Conservation (phyloP, 768 basidiomycete species). For the Serendipita indica region DNA sequence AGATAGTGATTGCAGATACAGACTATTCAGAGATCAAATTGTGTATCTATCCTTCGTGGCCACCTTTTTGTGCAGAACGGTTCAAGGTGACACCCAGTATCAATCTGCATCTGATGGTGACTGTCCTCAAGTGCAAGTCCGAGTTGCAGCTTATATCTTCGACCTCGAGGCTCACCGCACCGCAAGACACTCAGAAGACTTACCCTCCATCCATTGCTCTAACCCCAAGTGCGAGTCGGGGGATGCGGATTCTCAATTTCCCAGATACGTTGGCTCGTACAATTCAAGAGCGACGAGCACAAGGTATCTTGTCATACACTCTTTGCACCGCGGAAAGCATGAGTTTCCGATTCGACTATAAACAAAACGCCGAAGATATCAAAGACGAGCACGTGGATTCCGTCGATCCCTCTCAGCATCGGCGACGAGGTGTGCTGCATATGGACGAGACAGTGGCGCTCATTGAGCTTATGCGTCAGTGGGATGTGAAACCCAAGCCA, state of each 20-base stretch:
- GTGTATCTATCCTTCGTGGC: neutral
- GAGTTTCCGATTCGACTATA: neutral
- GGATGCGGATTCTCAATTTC: neutral
- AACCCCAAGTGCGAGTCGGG: neutral
- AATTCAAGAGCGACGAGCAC: neutral
- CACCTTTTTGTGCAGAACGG: neutral
- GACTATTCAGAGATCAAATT: neutral
- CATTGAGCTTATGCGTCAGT: neutral
- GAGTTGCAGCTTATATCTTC: neutral
- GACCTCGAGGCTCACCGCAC: neutral
- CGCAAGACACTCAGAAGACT: neutral
- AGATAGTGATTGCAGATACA: neutral
- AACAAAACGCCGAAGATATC: neutral
- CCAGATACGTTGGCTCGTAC: neutral
- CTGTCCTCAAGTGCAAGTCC: neutral
- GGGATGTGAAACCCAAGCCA: neutral
- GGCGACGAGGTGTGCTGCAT: neutral
- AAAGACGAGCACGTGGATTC: neutral
- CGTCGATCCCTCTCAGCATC: neutral
- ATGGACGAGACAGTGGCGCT: conserved; percentile 1
- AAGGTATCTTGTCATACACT: neutral
- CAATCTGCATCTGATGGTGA: neutral
- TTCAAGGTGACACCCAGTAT: neutral
- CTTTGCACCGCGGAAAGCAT: neutral
- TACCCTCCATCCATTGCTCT: neutral